phyloP scores from a whole-genome alignment of 2,329 filamentous ascomycete species.

The Pseudogymnoascus sp. region DNA sequence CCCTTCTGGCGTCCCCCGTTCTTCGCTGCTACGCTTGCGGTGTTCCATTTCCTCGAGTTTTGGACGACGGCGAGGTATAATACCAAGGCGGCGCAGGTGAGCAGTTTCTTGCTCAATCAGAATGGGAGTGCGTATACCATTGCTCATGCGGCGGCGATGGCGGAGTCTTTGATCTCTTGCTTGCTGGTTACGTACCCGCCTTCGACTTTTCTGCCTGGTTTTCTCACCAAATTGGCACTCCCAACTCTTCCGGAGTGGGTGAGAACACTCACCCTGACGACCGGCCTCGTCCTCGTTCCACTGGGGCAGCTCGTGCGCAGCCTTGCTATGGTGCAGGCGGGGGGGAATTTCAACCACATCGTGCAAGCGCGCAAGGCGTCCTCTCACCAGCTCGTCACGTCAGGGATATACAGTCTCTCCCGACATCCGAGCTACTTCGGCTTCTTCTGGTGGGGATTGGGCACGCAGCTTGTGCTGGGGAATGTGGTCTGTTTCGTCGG shows the following conservation, averaged over 20 bases:
- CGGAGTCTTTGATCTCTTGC: slow-evolving; percentile 73
- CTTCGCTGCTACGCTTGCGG: slow-evolving; percentile 59
- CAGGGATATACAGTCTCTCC: slow-evolving; percentile 66
- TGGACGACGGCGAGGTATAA: slow-evolving; percentile 83
- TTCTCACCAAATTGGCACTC: slow-evolving; percentile 16
- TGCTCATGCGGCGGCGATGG: slow-evolving; percentile 66
- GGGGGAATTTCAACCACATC: slow-evolving; percentile 83
- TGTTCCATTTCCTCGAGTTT: slow-evolving; percentile 96
- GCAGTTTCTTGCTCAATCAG: slow-evolving; percentile 72
- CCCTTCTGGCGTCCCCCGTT: slow-evolving; percentile 53
- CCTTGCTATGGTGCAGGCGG: slow-evolving; percentile 82
- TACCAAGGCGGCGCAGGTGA: slow-evolving; percentile 60
- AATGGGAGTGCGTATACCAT: slow-evolving; percentile 82
- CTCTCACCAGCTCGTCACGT: slow-evolving; percentile 73
- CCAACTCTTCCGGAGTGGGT: slow-evolving; percentile 28
- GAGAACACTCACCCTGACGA: slow-evolving; percentile 35
- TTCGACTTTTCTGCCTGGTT: slow-evolving; percentile 39
- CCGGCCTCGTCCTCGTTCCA: slow-evolving; percentile 56
- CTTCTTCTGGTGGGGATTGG: slow-evolving; percentile 98
- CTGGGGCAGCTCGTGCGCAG: slow-evolving; percentile 69
- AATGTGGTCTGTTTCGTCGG: slow-evolving; percentile 70
- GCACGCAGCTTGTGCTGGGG: slow-evolving; percentile 82
- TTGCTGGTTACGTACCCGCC: slow-evolving; percentile 42
- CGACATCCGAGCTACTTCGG: slow-evolving; percentile 94
- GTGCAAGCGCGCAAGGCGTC: slow-evolving; percentile 62